phyloP scores from a whole-genome alignment of 208 protist genomes.

The Endotrypanum monterogeii region DNA sequence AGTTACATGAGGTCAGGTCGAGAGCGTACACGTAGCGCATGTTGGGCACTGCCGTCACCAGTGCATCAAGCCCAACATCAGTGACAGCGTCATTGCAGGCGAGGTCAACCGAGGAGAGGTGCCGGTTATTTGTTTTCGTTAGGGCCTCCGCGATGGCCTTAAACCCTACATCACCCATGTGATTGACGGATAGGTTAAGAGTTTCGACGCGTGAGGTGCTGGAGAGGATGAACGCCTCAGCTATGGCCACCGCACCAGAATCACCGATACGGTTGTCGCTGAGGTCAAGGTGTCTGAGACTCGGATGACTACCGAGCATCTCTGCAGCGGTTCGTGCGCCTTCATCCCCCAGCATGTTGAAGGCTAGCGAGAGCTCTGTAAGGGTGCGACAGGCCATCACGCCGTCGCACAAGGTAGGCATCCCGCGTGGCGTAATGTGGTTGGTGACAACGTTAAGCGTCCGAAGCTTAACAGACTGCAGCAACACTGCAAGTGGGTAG shows the following conservation, averaged over 20 bases:
- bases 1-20: slow-evolving; percentile 76
- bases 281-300: slow-evolving; percentile 65
- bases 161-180: slow-evolving; percentile 75
- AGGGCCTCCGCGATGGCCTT: slow-evolving; percentile 73
- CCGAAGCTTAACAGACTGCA: slow-evolving; percentile 49
- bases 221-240: slow-evolving; percentile 56
- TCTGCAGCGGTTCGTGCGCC: slow-evolving; percentile 58
- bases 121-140: slow-evolving; percentile 46
- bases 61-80: slow-evolving; percentile 45
- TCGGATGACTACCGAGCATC: slow-evolving; percentile 50
- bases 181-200: slow-evolving; percentile 82
- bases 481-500: slow-evolving; percentile 54
- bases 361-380: slow-evolving; percentile 65
- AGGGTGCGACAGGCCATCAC: slow-evolving; percentile 53
- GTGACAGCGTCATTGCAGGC: slow-evolving; percentile 73
- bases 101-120: slow-evolving; percentile 63
- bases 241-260: slow-evolving; percentile 64
- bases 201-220: slow-evolving; percentile 44
- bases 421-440: slow-evolving; percentile 74
- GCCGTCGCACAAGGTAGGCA: slow-evolving; percentile 80
- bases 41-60: slow-evolving; percentile 40
- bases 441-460: slow-evolving; percentile 75
- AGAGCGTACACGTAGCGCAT: slow-evolving; percentile 59
- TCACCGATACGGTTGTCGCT: slow-evolving; percentile 87
- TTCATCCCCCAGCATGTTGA: slow-evolving; percentile 76